These are phyloP conservation scores for Arthrocladium fulminans DNA, from an alignment of 2,329 filamentous ascomycete genomes.

Conservation along the genomic window DNA sequence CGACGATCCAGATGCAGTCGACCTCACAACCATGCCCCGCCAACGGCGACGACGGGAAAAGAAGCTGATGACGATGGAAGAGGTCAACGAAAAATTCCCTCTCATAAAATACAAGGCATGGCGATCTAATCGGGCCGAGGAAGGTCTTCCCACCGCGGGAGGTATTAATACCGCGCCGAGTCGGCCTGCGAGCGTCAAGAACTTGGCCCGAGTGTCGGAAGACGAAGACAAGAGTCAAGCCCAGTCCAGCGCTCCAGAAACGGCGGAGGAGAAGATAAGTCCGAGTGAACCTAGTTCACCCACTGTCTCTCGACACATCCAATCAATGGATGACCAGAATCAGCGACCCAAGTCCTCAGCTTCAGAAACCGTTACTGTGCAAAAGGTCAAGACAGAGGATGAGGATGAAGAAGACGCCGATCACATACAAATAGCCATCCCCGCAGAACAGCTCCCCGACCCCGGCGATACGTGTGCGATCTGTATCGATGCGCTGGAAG, in stretches of 20 bases:
- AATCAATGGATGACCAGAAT: constrained; percentile 18
- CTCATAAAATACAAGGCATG: constrained; percentile 94
- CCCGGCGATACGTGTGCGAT: constrained; percentile 93
- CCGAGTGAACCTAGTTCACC: constrained; percentile 4
- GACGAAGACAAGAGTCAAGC: constrained; percentile 12
- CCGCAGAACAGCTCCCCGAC: constrained; percentile 68
- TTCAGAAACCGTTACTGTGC: constrained; percentile 22
- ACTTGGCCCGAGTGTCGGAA: constrained; percentile 28
- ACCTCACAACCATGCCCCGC: constrained; percentile 73
- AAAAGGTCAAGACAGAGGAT: constrained; percentile 49
- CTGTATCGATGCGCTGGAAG: constrained; percentile 86
- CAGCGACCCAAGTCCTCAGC: constrained; percentile 17
- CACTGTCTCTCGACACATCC: neutral
- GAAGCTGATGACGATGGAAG: constrained; percentile 98
- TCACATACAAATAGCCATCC: constrained; percentile 72
- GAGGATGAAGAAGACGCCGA: constrained; percentile 67
- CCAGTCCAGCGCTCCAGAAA: constrained; percentile 10
- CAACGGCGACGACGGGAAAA: constrained; percentile 87
- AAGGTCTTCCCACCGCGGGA: constrained; percentile 74
- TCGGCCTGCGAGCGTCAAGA: constrained; percentile 62
- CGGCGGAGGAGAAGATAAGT: constrained; percentile 11
- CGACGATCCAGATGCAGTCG: constrained; percentile 81
- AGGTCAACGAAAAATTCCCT: constrained; percentile 95
- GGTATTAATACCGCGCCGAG: constrained; percentile 63
- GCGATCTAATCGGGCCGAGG: constrained; percentile 71